Evolutionary conservation across 2,329 filamentous ascomycete genomes (phyloP), one percentile per base, ranked within the genome.

Genomic region (Penicillium aurantiogriseum): DNA sequence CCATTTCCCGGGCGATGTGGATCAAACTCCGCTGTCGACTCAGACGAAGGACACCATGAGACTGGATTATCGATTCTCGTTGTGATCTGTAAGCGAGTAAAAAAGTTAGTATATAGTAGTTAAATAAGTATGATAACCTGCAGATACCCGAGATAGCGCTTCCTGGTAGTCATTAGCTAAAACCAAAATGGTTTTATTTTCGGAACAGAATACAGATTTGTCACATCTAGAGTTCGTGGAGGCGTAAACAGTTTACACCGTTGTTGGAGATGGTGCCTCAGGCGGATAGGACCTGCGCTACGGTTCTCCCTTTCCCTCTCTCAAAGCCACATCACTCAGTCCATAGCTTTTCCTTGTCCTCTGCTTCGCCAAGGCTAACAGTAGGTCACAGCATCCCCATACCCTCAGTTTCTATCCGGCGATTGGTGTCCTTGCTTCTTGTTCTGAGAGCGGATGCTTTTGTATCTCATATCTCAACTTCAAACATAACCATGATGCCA

Each of bases 381-480:
- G 15, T 43, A 2, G 2, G n/a, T 2, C 4, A 43, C 2, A 15
- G 4, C 4, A 27, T 15, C 27, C 21, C 6, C 17, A 21, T 6
- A 15, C 13, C 9, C 3, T 19, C 7, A 23, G 17, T 2, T 21
- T 47, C 19, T 15, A 31, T 19, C 9, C 10, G 25, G 8, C 11
- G 4, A 29, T 15, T 15, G 11, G 3, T 31, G 5, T 29, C 8
- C 13, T n/a, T 23, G 29, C 6, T 23, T 8, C 33, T 35, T 35
- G 5, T 35, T 35, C 33, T 35, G 11, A 31, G 10, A 31, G 10
- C 29, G 29, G 10, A 35, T 31, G 10, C n/a, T 13, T 31, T 5
- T 31, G 27, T 29, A 5, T 31, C 43, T 56, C 13, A 56, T n/a
- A 51, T 15, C n/a, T 56, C 53, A 9, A 51, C 39, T 21, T 56